Conservation (phyloP, 306 rosid species). For the Benincasa hispida region DNA sequence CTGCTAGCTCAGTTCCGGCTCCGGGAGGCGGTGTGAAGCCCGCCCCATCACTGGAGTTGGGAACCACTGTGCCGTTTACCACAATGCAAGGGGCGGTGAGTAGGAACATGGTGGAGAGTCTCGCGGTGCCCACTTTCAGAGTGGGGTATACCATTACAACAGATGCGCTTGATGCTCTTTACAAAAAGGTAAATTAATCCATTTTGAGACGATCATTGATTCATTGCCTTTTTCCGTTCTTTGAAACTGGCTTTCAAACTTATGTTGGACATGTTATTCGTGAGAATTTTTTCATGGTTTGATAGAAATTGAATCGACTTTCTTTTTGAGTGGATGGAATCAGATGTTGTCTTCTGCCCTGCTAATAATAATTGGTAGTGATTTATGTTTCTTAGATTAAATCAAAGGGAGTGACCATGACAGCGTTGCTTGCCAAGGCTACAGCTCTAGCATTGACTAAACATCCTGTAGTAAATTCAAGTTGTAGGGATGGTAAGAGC, state of each 20-base stretch:
- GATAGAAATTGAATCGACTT: neutral
- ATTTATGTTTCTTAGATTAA: slow-evolving; percentile 41
- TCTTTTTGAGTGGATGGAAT: neutral
- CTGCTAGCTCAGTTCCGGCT: neutral
- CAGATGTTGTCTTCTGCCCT: neutral
- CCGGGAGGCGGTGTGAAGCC: neutral
- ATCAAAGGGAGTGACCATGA: slow-evolving; percentile 97
- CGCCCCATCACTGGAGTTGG: slow-evolving; percentile 46
- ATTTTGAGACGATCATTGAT: neutral
- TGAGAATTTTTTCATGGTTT: neutral
- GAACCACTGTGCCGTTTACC: slow-evolving; percentile 77
- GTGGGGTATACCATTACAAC: slow-evolving; percentile 87
- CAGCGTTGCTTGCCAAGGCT: slow-evolving; percentile 97
- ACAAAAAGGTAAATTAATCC: slow-evolving; percentile 55
- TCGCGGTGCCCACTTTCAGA: slow-evolving; percentile 74
- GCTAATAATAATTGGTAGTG: neutral
- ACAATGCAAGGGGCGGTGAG: slow-evolving; percentile 96
- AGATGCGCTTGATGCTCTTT: slow-evolving; percentile 75
- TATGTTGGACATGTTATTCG: neutral
- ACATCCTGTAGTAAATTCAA: slow-evolving; percentile 85
- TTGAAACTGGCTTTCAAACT: neutral
- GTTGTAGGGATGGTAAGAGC: slow-evolving; percentile 96
- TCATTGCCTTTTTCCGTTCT: neutral
- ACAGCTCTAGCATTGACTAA: slow-evolving; percentile 79
- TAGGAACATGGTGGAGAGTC: slow-evolving; percentile 82